Evolutionary conservation across 2,329 filamentous ascomycete species (phyloP).

Genomic region (Colletotrichum nymphaeae): DNA sequence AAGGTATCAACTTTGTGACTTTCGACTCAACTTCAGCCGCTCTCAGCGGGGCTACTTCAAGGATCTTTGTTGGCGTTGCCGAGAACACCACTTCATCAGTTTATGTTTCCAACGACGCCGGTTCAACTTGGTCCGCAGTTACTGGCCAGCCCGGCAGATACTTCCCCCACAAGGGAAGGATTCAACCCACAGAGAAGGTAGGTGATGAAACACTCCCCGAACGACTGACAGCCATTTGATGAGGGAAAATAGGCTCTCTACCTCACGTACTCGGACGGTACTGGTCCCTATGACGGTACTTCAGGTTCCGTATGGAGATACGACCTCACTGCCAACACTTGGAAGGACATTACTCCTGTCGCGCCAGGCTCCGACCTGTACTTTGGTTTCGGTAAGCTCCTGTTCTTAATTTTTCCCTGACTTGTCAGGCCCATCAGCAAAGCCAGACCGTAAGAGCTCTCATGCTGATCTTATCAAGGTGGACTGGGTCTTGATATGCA

Average conservation of each 20-base stretch:
- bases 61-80: slow-evolving; percentile 67
- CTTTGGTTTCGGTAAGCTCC: slow-evolving; percentile 62
- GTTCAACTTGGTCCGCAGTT: slow-evolving; percentile 62
- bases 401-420: no score
- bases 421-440: no score
- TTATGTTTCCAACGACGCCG: slow-evolving; percentile 65
- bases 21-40: slow-evolving; percentile 64
- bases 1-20: slow-evolving; percentile 64
- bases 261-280: slow-evolving; percentile 64
- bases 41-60: slow-evolving; percentile 59
- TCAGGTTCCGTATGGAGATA: slow-evolving; percentile 66
- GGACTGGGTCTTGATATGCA: slow-evolving; percentile 65
- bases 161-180: slow-evolving; percentile 65
- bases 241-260: slow-evolving; percentile 55
- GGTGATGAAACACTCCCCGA: slow-evolving; percentile 66
- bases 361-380: slow-evolving; percentile 54
- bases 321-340: slow-evolving; percentile 58
- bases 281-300: slow-evolving; percentile 68
- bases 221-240: slow-evolving; percentile 66
- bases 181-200: slow-evolving; percentile 61
- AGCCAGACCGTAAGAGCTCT: no score
- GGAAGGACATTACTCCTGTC: slow-evolving; percentile 68
- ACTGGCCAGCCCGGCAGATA: slow-evolving; percentile 60
- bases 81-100: slow-evolving; percentile 64
- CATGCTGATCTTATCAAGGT: not conserved